Evolutionary conservation across 164 flowering plant species (phyloP).

Genomic region (Stephania cephalantha): DNA sequence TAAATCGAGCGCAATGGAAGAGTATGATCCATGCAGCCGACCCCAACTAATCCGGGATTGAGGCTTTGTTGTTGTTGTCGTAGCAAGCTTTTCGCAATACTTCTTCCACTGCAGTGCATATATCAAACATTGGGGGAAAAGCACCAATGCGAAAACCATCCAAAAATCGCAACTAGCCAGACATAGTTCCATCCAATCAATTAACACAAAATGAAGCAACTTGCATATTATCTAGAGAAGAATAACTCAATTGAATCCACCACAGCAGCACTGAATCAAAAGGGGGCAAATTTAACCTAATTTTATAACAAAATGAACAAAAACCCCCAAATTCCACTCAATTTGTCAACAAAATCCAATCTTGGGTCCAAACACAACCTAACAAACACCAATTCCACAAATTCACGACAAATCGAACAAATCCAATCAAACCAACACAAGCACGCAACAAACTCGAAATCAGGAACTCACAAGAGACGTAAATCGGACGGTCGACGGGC

Average conservation of each 20-base stretch:
- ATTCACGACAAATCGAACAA: not conserved
- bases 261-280: not conserved
- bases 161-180: not conserved
- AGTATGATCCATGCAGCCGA: too few species aligned
- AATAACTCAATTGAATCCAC: not conserved
- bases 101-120: not conserved
- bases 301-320: not conserved
- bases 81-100: not conserved
- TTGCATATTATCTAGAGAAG: not conserved
- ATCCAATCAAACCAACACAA: not conserved
- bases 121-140: not conserved
- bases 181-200: not conserved
- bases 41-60: too few species aligned
- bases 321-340: not conserved
- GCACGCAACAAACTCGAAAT: not conserved
- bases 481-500: constrained; percentile 22
- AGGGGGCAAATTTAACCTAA: not conserved
- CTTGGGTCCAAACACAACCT: not conserved
- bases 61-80: too few species aligned
- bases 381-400: not conserved
- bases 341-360: not conserved
- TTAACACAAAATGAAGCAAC: not conserved
- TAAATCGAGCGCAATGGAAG: too few species aligned
- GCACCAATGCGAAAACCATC: not conserved
- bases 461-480: constrained; percentile 26